A percentile compares a stretch with the other conserved stretches of the same genome.
phyloP scores from a whole-genome alignment of 2,329 filamentous ascomycete species.

The Plectosphaerella plurivora region DNA sequence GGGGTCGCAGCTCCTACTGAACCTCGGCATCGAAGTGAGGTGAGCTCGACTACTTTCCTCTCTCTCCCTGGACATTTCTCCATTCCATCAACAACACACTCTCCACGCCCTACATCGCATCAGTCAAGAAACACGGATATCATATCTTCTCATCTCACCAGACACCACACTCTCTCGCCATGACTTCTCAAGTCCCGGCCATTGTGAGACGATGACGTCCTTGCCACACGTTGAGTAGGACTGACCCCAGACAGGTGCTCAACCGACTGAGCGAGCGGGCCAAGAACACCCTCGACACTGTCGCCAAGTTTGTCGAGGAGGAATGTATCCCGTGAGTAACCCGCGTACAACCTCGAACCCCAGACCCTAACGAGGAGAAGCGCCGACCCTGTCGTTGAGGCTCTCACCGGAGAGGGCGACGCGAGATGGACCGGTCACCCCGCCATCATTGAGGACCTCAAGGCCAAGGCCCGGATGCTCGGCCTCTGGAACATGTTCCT shows the following conservation, averaged over 20 bases:
- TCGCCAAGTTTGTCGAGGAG: slow-evolving; percentile 95
- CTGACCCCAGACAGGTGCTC: slow-evolving; percentile 29
- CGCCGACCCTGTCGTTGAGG: slow-evolving; percentile 74
- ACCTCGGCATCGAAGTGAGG: slow-evolving; percentile 2
- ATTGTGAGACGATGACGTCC: slow-evolving; percentile 17
- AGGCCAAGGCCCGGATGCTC: slow-evolving; percentile 73
- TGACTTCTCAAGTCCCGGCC: slow-evolving; percentile 17
- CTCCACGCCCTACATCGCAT: too few species aligned
- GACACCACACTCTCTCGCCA: slow-evolving; percentile 5
- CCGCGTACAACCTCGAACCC: slow-evolving; percentile 4
- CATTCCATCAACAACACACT: too few species aligned
- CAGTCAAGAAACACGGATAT: too few species aligned
- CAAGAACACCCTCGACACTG: slow-evolving; percentile 77
- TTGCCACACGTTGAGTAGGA: neutral
- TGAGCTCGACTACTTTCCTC: neutral
- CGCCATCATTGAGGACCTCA: slow-evolving; percentile 80
- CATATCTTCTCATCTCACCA: too few species aligned
- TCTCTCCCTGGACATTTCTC: neutral
- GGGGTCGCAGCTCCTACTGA: neutral
- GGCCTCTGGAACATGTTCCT: slow-evolving; percentile 99
- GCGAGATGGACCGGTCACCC: slow-evolving; percentile 79
- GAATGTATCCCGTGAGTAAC: slow-evolving; percentile 73
- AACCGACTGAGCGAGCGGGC: slow-evolving; percentile 76
- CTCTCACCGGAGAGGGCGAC: slow-evolving; percentile 73
- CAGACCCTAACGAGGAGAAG: slow-evolving; percentile 25